Percentiles rank a stretch among this genome's conserved stretches.
These are phyloP conservation scores for Verbena officinalis DNA, from an alignment of 257 asterid species.

Conservation along the genomic window DNA sequence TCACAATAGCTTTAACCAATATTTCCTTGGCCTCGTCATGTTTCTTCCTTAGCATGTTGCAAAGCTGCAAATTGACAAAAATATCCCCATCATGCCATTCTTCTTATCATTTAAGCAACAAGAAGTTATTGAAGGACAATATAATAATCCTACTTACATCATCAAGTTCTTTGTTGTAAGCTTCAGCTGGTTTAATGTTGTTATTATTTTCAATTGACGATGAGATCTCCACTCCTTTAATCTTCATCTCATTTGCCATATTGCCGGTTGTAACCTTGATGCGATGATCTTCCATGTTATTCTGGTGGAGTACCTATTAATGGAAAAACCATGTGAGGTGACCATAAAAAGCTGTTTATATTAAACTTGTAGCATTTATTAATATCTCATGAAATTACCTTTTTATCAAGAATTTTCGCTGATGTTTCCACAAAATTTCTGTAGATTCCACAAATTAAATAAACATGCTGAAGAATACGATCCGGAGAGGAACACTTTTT, in stretches of 20 bases:
- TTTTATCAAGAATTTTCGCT: constrained; percentile 38
- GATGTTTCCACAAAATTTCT: constrained; percentile 52
- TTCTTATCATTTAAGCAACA: constrained; percentile 10
- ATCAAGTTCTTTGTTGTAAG: constrained; percentile 70
- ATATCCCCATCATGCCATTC: neutral
- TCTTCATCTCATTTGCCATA: constrained; percentile 38
- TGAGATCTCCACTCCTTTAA: constrained; percentile 47
- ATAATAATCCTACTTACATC: constrained; percentile 61
- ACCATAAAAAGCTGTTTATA: neutral
- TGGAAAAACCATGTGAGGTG: constrained; percentile 22
- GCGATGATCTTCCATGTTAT: constrained; percentile 35
- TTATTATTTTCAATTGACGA: constrained; percentile 45
- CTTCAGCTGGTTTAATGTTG: constrained; percentile 71
- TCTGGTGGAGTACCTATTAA: constrained; percentile 42
- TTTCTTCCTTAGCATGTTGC: constrained; percentile 73
- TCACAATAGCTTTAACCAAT: constrained; percentile 70
- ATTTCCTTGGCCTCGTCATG: constrained; percentile 83
- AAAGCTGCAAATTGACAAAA: constrained; percentile 58
- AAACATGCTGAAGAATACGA: constrained; percentile 22
- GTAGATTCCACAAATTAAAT: constrained; percentile 38
- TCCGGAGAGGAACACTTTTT: neutral
- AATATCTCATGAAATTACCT: constrained; percentile 46
- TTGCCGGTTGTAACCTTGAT: constrained; percentile 27
- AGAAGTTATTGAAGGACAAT: constrained; percentile 1
- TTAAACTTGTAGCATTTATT: neutral